Percentiles rank a stretch among this genome's conserved stretches.
Evolutionary conservation across 1,139 yeast genomes (phyloP).

Genomic region (Candida freyschussii): DNA sequence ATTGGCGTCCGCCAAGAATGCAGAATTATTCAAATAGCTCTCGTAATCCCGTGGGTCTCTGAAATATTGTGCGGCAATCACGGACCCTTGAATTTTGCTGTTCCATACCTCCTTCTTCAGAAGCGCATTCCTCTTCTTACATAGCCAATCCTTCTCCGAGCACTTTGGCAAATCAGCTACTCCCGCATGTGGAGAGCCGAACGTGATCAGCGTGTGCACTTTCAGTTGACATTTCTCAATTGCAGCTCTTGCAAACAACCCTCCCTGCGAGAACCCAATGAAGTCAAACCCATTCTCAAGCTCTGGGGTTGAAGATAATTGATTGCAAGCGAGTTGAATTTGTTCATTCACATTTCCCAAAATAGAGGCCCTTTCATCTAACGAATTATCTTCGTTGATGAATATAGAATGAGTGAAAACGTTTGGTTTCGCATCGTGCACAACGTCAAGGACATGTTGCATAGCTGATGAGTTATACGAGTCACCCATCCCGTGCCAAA

Average conservation of each 20-base stretch:
- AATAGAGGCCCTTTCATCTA: conserved; percentile 52
- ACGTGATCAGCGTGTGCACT: conserved; percentile 56
- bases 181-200: conserved; percentile 83
- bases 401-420: conserved; percentile 49
- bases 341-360: conserved; percentile 57
- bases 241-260: conserved; percentile 63
- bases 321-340: conserved; percentile 32
- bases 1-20: conserved; percentile 59
- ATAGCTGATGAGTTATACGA: conserved; percentile 61
- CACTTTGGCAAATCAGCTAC: conserved; percentile 67
- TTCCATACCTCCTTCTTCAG: conserved; percentile 62
- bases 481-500: conserved; percentile 89
- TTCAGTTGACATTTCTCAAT: conserved; percentile 51
- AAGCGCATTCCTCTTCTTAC: conserved; percentile 49
- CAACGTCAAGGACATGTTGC: conserved; percentile 39
- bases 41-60: conserved; percentile 43
- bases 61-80: conserved; percentile 75
- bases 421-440: conserved; percentile 45
- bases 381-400: conserved; percentile 42
- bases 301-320: conserved; percentile 32
- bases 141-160: conserved; percentile 52
- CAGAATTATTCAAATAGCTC: conserved; percentile 44
- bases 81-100: conserved; percentile 47
- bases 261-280: conserved; percentile 82
- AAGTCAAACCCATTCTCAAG: conserved; percentile 60